Base-by-base conservation (phyloP, 2,329 filamentous ascomycete species). In the Alternaria gansuensis region DNA sequence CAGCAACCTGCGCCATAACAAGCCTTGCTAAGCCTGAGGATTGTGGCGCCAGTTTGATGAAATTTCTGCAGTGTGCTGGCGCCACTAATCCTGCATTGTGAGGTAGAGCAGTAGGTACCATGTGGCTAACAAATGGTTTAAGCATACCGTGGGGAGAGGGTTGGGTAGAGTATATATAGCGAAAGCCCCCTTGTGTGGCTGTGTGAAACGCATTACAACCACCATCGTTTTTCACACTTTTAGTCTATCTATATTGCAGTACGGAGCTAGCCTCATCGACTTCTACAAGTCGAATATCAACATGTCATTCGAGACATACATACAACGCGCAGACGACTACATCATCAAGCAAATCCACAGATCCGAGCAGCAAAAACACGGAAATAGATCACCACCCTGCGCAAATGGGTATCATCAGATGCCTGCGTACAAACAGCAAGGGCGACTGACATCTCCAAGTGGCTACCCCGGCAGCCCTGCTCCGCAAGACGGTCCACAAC, bases 271-370 rank as follows among this genome's bases (percentile, higher is more conserved):
- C 24, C 31, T 4, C 21, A 37, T 28, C 52, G 11, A 6, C 10
- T 31, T 43, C 31, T 21, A 11, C 33, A 13, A 46, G 31, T 45
- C 45, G 36, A 51, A 33, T 44, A 34, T 36, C 49, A 49, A 17
- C 23, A 67, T 54, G 57, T 49, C 61, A 26, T 57, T 67, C 37
- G 61, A 67, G 28, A 50, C 62, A 44, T 62, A 60, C 34, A 52
- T 67, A 26, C 58, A 61, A 34, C 59, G 64, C 24, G 64, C 62
- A 28, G 64, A 67, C 43, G 51, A 63, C 44, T 67, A 56, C 29
- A 67, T 67, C 14, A 51, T 46, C 7, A 62, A 65, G 28, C 62
- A 67, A 48, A 65, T 67, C 14, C 54, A 67, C 41, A 67, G 65
- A 37, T 63, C 58, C 45, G 62, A 67, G 51, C 62, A 67, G 54